Conservation (phyloP, 768 basidiomycete genomes). For the Russula griseocarnosa region DNA sequence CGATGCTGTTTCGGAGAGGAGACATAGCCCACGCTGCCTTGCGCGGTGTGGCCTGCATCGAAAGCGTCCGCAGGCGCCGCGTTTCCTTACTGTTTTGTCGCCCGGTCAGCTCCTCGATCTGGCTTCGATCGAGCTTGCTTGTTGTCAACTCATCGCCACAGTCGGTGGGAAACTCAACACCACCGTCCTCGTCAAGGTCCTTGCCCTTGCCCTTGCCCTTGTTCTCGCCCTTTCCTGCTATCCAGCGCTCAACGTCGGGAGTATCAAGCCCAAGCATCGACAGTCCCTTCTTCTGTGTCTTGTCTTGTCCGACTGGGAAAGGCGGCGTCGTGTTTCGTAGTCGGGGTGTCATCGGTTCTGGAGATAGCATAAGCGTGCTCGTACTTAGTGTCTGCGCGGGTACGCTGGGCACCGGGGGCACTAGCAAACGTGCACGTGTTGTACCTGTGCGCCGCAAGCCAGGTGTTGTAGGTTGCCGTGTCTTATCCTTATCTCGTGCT, state of each 20-base stretch:
- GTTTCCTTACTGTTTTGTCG: conserved; percentile 44
- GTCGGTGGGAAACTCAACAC: conserved; percentile 43
- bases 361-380: conserved; percentile 26
- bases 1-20: conserved; percentile 37
- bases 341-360: conserved; percentile 19
- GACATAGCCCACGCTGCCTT: conserved; percentile 35
- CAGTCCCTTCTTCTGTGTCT: conserved; percentile 18
- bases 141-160: conserved; percentile 39
- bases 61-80: conserved; percentile 36
- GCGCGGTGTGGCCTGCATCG: conserved; percentile 53
- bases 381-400: conserved; percentile 4
- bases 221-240: conserved; percentile 38
- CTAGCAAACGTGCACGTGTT: conserved; percentile 14
- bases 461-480: conserved; percentile 15
- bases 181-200: conserved; percentile 30
- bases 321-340: conserved; percentile 33
- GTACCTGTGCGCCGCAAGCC: conserved; percentile 9
- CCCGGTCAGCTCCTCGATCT: conserved; percentile 42
- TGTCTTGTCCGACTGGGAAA: conserved; percentile 32
- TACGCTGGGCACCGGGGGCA: conserved; percentile 18
- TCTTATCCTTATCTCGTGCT: conserved; percentile 12
- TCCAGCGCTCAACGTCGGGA: conserved; percentile 53
- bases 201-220: not conserved
- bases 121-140: conserved; percentile 30
- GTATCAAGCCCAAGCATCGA: conserved; percentile 45